Conservation (phyloP, 148 eudicot species). For the Amaranthus palmeri region DNA sequence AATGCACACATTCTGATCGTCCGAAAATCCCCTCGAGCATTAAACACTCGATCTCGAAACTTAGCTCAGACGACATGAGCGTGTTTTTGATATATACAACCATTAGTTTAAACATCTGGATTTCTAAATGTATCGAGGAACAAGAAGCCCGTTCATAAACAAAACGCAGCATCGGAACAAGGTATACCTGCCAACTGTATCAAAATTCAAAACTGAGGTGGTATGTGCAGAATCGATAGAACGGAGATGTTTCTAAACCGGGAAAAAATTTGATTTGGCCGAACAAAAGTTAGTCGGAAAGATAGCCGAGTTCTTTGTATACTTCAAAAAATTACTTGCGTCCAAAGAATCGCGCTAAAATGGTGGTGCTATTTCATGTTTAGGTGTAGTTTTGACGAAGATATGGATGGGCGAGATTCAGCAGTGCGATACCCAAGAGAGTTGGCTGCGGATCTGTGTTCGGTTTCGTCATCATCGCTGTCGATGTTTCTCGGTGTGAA, state of each 20-base stretch:
- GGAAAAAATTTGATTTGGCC: not conserved
- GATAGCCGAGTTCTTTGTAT: not conserved
- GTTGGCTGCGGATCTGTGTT: constrained; percentile 29
- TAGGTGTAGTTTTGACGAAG: constrained; percentile 38
- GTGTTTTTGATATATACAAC: constrained; percentile 1
- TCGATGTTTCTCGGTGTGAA: constrained; percentile 39
- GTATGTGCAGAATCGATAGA: constrained; percentile 27
- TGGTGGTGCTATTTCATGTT: not conserved
- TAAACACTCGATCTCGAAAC: not conserved
- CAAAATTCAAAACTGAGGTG: constrained; percentile 26
- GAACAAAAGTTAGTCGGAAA: not conserved
- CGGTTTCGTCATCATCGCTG: constrained; percentile 83
- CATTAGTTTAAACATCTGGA: not conserved
- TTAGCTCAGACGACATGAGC: not conserved
- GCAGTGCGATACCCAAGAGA: constrained; percentile 23
- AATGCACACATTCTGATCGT: not conserved
- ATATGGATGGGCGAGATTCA: constrained; percentile 41
- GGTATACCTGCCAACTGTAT: constrained; percentile 15
- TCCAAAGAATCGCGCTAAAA: not conserved
- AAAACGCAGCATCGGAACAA: not conserved
- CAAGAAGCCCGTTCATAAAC: not conserved
- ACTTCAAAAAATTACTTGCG: not conserved
- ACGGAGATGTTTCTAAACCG: not conserved
- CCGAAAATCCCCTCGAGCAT: not conserved
- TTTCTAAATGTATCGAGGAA: not conserved